Conservation (phyloP, 2,329 filamentous ascomycete genomes). For the Neopestalotiopsis rosae region DNA sequence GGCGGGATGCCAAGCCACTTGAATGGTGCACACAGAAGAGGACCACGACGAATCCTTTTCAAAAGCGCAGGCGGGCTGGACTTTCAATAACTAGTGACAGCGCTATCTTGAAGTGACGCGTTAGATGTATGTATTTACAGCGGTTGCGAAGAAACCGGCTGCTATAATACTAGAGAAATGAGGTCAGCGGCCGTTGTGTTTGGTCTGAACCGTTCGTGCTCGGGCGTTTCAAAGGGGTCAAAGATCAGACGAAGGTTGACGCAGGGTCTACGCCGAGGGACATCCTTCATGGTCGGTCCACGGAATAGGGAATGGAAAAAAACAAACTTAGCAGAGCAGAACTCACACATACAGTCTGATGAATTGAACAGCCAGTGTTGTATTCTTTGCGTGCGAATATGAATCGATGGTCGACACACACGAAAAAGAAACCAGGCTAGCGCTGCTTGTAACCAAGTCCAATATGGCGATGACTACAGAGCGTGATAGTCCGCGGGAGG, state of each 20-base stretch:
- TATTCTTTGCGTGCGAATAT: background rate
- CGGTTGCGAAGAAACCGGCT: background rate
- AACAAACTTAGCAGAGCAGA: too few relatives aligned
- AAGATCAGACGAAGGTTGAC: constrained; percentile 14
- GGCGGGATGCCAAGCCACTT: background rate
- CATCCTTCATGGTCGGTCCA: background rate
- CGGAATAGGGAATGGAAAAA: background rate
- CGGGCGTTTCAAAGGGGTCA: constrained; percentile 11
- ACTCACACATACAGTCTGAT: background rate
- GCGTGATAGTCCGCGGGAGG: background rate
- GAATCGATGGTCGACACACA: background rate
- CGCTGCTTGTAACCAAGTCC: too few relatives aligned
- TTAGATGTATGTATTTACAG: background rate
- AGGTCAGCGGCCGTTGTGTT: background rate
- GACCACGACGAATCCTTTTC: background rate
- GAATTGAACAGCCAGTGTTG: background rate
- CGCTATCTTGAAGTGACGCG: constrained; percentile 2
- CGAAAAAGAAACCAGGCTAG: background rate
- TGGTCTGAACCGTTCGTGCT: constrained; percentile 1
- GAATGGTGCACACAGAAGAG: background rate
- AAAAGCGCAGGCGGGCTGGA: background rate
- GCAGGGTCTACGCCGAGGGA: background rate
- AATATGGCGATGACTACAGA: background rate
- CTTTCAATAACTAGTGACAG: background rate
- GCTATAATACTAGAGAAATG: constrained; percentile 3